These are phyloP conservation scores for Arachnopeziza araneosa DNA, from an alignment of 2,329 filamentous ascomycete genomes.

Conservation along the genomic window DNA sequence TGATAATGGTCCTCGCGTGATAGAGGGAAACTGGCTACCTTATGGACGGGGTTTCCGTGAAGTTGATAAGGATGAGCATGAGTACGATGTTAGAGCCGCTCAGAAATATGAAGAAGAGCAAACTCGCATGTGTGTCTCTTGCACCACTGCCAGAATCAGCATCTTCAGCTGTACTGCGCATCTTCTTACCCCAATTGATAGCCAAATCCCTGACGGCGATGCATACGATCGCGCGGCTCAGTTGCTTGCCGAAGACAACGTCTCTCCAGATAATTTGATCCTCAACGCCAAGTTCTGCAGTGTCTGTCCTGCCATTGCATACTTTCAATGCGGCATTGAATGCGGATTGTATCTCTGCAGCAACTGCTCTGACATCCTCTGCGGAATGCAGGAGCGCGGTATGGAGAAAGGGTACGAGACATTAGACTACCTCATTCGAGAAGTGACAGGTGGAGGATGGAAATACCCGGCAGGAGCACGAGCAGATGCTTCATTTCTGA, in stretches of 20 bases:
- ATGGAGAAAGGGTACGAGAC: background rate
- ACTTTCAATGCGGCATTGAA: conserved; percentile 11
- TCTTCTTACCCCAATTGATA: background rate
- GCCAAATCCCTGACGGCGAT: background rate
- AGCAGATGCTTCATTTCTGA: conserved; percentile 13
- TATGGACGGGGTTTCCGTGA: conserved; percentile 19
- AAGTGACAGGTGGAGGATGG: background rate
- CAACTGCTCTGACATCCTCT: conserved; percentile 6
- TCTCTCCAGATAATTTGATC: conserved; percentile 9
- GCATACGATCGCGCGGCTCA: background rate
- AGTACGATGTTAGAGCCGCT: background rate
- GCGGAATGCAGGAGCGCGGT: background rate
- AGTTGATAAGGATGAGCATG: conserved; percentile 1
- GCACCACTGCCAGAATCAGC: conserved; percentile 17
- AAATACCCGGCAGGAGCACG: conserved; percentile 11
- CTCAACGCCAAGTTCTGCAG: conserved; percentile 19
- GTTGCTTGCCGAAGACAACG: conserved; percentile 1
- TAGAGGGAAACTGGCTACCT: conserved; percentile 16
- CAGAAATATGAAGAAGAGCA: conserved; percentile 7
- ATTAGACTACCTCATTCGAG: conserved; percentile 6
- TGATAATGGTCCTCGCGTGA: background rate
- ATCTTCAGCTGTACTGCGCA: conserved; percentile 21
- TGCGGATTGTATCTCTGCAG: conserved; percentile 25
- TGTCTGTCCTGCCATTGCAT: conserved; percentile 21
- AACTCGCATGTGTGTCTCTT: conserved; percentile 24